Conservation (phyloP, 2,329 filamentous ascomycete species). For the Phialocephala subalpina region DNA sequence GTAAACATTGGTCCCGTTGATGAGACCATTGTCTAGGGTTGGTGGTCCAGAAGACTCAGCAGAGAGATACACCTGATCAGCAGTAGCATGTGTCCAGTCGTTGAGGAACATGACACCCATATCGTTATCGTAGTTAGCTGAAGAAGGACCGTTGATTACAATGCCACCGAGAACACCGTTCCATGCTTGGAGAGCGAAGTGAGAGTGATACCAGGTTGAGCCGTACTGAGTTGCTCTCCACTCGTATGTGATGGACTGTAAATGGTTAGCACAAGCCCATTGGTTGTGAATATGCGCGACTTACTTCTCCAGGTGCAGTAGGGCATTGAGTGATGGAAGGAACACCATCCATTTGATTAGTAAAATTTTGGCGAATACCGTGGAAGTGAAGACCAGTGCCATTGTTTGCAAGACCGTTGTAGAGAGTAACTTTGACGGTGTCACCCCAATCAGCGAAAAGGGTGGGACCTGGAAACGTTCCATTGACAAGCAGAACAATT, state of each 20-base stretch:
- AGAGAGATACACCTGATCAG: slow-evolving; percentile 31
- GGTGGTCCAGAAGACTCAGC: slow-evolving; percentile 35
- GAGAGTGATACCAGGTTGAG: slow-evolving; percentile 66
- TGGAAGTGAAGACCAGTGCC: slow-evolving; percentile 52
- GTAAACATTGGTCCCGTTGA: slow-evolving; percentile 39
- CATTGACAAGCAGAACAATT: slow-evolving; percentile 43
- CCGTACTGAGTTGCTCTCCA: slow-evolving; percentile 44
- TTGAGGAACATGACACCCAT: slow-evolving; percentile 56
- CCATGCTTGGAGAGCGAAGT: slow-evolving; percentile 57
- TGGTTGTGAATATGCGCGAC: background rate
- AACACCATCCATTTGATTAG: slow-evolving; percentile 51
- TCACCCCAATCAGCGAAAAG: slow-evolving; percentile 47
- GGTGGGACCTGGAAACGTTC: slow-evolving; percentile 43
- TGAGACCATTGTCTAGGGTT: slow-evolving; percentile 42
- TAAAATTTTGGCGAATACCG: slow-evolving; percentile 52
- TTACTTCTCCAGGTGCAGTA: slow-evolving; percentile 54
- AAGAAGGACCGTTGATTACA: slow-evolving; percentile 66
- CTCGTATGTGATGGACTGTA: slow-evolving; percentile 30
- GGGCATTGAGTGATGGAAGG: slow-evolving; percentile 68
- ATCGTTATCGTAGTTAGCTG: slow-evolving; percentile 67
- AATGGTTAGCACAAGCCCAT: background rate
- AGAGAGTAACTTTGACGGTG: slow-evolving; percentile 48
- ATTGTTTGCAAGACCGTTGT: slow-evolving; percentile 47
- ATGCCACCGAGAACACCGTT: slow-evolving; percentile 67
- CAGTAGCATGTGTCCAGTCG: slow-evolving; percentile 42